Base-by-base conservation (phyloP, 768 basidiomycete species). In the Pholiota microspora region DNA sequence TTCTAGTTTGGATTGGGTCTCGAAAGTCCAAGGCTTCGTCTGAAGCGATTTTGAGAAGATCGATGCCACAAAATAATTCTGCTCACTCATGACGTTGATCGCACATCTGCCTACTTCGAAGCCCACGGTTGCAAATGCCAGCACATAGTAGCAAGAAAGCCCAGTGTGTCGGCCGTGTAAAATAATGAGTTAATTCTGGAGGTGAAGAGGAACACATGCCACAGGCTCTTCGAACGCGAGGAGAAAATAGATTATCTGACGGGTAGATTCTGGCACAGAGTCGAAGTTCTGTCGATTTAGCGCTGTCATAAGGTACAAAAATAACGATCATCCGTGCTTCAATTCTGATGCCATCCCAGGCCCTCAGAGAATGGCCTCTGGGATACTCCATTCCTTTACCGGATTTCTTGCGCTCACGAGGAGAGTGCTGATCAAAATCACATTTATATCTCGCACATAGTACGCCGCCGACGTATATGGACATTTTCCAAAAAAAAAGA, bases 361-460 rank as follows among this genome's bases (percentile, higher is more conserved):
- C 23, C n/a, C 34, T 25, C 34, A 40, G 50, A 42, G 36, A 29
- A 31, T 47, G 16, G 13, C 32, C 28, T 28, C 40, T 36, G 40
- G 51, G 45, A 56, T 56, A 56, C 51, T 54, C 59, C 59, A 51
- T 45, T 50, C 21, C 53, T 59, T 51, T 49, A 15, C 59, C 59
- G 59, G 49, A 32, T 32, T 59, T 54, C 45, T 55, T 51, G 52
- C 52, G 51, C 28, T 24, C 27, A 42, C 25, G 35, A n/a, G 34
- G 27, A 18, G 18, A 16, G 6, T 32, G n/a, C n/a, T n/a, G 15
- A 15, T 10, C 44, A 18, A 51, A 31, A 51, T 21, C 38, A 18
- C 21, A 12, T 44, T 29, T 6, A 32, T 31, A 12, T 21, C 40
- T 42, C 12, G 40, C 40, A 10, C 4, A 23, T 42, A 42, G 8